phyloP scores from a whole-genome alignment of 2,329 filamentous ascomycete species.

The Talaromyces sp. region DNA sequence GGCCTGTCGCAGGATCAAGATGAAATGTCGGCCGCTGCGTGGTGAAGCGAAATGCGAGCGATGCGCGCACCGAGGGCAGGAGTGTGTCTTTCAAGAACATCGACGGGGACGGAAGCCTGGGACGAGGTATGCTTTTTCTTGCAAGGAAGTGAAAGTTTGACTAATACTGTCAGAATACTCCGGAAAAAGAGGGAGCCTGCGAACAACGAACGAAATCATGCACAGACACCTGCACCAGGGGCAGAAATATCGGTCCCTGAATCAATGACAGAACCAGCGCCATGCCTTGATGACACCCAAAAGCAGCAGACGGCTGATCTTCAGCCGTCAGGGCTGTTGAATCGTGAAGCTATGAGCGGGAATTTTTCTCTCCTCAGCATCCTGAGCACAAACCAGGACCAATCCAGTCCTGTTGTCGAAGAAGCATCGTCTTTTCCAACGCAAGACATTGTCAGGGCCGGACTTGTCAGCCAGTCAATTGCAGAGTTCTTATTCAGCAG shows the following conservation, averaged over 20 bases:
- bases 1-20: conserved; percentile 34
- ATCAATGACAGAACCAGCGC: background rate
- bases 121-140: conserved; percentile 19
- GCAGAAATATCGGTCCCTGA: background rate
- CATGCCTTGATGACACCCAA: background rate
- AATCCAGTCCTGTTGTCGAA: background rate
- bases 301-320: background rate
- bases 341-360: conserved; percentile 23
- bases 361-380: conserved; percentile 8
- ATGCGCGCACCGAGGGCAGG: conserved; percentile 30
- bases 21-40: conserved; percentile 27
- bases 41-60: conserved; percentile 25
- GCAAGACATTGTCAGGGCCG: conserved; percentile 20
- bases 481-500: conserved; percentile 22
- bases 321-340: conserved; percentile 26
- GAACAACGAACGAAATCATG: background rate
- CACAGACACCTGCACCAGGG: background rate
- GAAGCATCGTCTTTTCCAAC: background rate
- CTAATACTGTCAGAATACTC: background rate
- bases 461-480: conserved; percentile 19
- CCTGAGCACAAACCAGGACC: background rate
- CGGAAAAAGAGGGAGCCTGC: background rate
- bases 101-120: conserved; percentile 33
- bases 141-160: background rate
- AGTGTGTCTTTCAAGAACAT: conserved; percentile 35